Percentiles rank a stretch among this genome's conserved stretches.
Evolutionary conservation across 1,284 basidiomycete genomes (phyloP).

Genomic region (Coniferiporia sulphurascens): DNA sequence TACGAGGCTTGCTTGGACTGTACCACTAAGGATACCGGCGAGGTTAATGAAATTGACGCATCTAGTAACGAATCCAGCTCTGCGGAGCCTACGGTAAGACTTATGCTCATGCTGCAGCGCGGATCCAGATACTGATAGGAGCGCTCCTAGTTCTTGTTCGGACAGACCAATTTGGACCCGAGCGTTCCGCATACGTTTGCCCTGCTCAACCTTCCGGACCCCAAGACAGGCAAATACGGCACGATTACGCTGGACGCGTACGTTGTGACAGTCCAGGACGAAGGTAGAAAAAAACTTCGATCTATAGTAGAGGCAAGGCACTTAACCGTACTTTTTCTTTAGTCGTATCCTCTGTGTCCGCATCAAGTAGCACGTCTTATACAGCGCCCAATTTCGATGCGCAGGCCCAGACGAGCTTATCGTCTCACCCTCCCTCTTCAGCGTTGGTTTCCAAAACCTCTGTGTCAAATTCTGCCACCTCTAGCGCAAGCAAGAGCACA

Average conservation of each 20-base stretch:
- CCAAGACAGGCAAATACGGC: neutral
- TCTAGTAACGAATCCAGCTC: neutral
- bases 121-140: neutral
- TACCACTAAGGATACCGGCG: neutral
- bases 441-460: too few species aligned
- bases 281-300: neutral
- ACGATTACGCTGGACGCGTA: constrained; percentile 13
- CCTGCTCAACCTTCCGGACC: constrained; percentile 11
- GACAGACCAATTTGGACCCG: constrained; percentile 7
- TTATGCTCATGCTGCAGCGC: neutral
- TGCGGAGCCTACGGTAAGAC: constrained; percentile 5
- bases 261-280: constrained; percentile 11
- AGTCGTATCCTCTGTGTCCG: neutral
- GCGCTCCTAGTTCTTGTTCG: constrained; percentile 4
- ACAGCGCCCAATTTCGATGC: too few species aligned
- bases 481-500: too few species aligned
- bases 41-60: constrained; percentile 7
- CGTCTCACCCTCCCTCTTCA: too few species aligned
- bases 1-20: constrained; percentile 17
- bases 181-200: constrained; percentile 6
- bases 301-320: neutral
- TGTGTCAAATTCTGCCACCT: too few species aligned
- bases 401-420: too few species aligned
- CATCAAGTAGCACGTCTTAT: too few species aligned
- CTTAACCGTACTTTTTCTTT: neutral